Evolutionary conservation across 2,329 filamentous ascomycete genomes (phyloP).

Genomic region (Aspergillus ochraceoroseus): DNA sequence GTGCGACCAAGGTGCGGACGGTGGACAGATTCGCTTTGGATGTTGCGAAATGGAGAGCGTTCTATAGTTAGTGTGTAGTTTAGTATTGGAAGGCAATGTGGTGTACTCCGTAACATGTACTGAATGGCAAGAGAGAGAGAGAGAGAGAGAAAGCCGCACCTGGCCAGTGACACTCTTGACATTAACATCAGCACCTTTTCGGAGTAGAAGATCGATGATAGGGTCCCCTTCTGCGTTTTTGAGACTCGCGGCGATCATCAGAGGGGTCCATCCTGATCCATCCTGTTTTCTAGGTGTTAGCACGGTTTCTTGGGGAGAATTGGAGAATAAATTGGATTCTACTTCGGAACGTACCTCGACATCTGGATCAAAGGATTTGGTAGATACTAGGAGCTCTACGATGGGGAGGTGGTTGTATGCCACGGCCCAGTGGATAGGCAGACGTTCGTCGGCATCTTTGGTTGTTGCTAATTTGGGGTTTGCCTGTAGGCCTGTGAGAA

Average conservation of each 20-base stretch:
- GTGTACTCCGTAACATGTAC: too few relatives aligned
- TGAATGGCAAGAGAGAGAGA: neutral
- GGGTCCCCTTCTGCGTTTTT: conserved; percentile 44
- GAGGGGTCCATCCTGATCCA: conserved; percentile 47
- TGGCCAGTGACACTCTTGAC: conserved; percentile 43
- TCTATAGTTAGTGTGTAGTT: conserved; percentile 48
- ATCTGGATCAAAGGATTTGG: conserved; percentile 75
- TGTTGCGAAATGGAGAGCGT: conserved; percentile 82
- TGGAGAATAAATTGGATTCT: too few relatives aligned
- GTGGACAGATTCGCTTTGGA: conserved; percentile 85
- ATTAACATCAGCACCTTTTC: conserved; percentile 46
- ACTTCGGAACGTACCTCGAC: conserved; percentile 54
- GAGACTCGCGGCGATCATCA: conserved; percentile 49
- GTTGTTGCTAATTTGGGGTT: conserved; percentile 72
- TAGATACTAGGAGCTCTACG: conserved; percentile 64
- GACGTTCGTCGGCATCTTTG: conserved; percentile 77
- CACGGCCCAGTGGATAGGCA: conserved; percentile 90
- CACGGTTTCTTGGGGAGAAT: neutral
- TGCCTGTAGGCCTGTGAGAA: conserved; percentile 47
- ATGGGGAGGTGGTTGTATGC: conserved; percentile 77
- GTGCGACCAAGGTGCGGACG: conserved; percentile 68
- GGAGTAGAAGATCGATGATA: conserved; percentile 44
- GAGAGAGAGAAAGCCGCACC: conserved; percentile 22
- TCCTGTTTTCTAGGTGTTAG: conserved; percentile 33
- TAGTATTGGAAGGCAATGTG: too few relatives aligned